phyloP scores from a whole-genome alignment of 2,329 filamentous ascomycete genomes.

The Cladosporium sp. region DNA sequence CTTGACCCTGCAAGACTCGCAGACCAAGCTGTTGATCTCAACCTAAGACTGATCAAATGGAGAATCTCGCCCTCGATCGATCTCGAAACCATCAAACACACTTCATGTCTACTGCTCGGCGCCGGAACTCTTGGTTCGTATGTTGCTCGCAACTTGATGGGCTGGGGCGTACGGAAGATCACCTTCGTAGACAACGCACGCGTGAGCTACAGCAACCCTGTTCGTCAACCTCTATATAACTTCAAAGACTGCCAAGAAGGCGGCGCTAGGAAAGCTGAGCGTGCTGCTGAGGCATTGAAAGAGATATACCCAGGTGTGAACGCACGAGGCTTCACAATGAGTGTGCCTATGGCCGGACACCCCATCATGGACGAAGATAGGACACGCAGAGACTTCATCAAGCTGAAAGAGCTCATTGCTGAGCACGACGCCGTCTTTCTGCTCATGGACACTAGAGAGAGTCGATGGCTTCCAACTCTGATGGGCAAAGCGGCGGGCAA shows the following conservation, averaged over 20 bases:
- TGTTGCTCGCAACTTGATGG: slow-evolving; percentile 86
- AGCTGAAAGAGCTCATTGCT: slow-evolving; percentile 71
- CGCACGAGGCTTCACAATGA: slow-evolving; percentile 74
- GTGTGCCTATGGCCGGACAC: slow-evolving; percentile 94
- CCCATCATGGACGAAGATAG: slow-evolving; percentile 73
- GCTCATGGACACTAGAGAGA: slow-evolving; percentile 92
- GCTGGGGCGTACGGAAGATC: slow-evolving; percentile 93
- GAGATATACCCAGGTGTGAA: slow-evolving; percentile 91
- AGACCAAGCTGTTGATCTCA: slow-evolving; percentile 92
- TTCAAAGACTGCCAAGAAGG: slow-evolving; percentile 87
- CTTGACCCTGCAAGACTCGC: slow-evolving; percentile 88
- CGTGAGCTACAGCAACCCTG: slow-evolving; percentile 95
- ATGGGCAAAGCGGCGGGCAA: slow-evolving; percentile 93
- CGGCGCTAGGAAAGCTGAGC: slow-evolving; percentile 77
- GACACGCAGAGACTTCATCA: slow-evolving; percentile 72
- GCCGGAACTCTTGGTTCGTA: slow-evolving; percentile 93
- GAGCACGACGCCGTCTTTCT: slow-evolving; percentile 91
- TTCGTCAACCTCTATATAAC: slow-evolving; percentile 87
- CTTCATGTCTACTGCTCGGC: slow-evolving; percentile 85
- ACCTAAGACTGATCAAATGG: slow-evolving; percentile 99
- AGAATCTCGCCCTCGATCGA: slow-evolving; percentile 85
- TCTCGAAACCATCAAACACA: slow-evolving; percentile 83
- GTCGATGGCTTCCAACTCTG: slow-evolving; percentile 90
- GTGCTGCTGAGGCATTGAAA: slow-evolving; percentile 76
- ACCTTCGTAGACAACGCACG: slow-evolving; percentile 92